Evolutionary conservation across 345 rosid genomes (phyloP), one percentile per base, ranked within the genome.

Genomic region (Arabis hirsuta): DNA sequence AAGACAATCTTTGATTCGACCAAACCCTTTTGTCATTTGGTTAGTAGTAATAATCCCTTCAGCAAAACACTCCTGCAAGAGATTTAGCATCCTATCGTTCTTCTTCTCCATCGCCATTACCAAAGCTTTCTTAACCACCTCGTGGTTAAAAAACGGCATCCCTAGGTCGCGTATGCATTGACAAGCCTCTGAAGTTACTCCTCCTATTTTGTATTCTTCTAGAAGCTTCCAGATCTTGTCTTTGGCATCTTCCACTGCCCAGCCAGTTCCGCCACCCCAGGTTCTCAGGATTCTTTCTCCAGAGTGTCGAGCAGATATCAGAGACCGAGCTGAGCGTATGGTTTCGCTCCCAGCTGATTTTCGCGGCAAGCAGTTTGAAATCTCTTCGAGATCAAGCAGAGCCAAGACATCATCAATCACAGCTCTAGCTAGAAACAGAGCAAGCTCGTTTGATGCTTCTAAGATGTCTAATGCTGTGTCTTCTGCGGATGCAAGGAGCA

Each of bases 21-120:
- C 72, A 80, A 93, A 89, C 41, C 98, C 98, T 76, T 86, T 90
- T 4, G 87, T 89, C 97, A 93, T 87, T 81, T 93, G 92, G 73
- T 87, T 90, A 74, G 54, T 88, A 5, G 98, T 93, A 76, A 90
- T 90, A 56, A 90, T 81, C 31, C 98, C 98, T 78, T 90, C 96
- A 2, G 72, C 61, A 81, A 86, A 89, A 77, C 94, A 87, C 61
- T 78, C 96, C 71, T 86, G 59, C 82, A 54, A 89, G 82, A 93
- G 87, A 71, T 86, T 83, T 58, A 93, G 79, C 82, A 89, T 86
- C 80, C 84, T 69, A 47, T 90, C 98, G 7, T 90, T 93, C 84
- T 90, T 89, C 87, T 93, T 93, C 88, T 93, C 98, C 98, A 93
- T 93, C 4, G 95, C 97, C 97, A 93, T 90, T 14, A 90, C 94